Conservation (phyloP, 163 green algal species). For the Scenedesmus sp. region DNA sequence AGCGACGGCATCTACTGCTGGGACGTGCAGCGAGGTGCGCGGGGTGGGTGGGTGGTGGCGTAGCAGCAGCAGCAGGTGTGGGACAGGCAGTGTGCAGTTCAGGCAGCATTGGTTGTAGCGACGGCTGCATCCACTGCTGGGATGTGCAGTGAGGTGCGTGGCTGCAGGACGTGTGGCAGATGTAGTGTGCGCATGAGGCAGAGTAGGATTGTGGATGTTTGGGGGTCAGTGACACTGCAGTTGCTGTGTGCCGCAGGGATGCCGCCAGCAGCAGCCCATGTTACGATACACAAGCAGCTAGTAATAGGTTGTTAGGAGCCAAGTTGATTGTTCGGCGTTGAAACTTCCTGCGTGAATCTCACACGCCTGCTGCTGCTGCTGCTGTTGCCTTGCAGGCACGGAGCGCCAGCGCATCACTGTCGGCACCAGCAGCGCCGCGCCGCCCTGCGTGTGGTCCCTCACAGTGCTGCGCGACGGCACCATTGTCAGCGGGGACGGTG, state of each 20-base stretch:
- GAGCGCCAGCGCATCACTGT: slow-evolving; percentile 90
- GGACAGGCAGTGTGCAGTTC: not conserved
- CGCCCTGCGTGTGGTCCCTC: slow-evolving; percentile 90
- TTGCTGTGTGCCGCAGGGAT: too few species aligned
- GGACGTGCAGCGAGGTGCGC: slow-evolving; percentile 64
- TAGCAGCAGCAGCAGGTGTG: not conserved
- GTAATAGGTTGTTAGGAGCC: not conserved
- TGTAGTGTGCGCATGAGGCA: too few species aligned
- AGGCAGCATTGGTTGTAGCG: not conserved
- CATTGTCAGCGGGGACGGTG: slow-evolving; percentile 89
- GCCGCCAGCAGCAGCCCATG: too few species aligned
- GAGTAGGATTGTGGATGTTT: too few species aligned
- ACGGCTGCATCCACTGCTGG: not conserved
- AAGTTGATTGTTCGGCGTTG: too few species aligned
- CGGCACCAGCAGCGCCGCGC: slow-evolving; percentile 53
- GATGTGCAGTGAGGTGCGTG: too few species aligned
- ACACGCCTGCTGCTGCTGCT: not conserved
- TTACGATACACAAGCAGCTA: not conserved
- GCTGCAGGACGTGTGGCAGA: too few species aligned
- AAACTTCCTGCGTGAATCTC: too few species aligned
- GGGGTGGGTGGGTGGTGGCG: not conserved
- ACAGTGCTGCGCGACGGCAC: slow-evolving; percentile 88
- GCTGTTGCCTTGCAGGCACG: slow-evolving; percentile 48
- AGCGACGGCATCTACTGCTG: slow-evolving; percentile 84
- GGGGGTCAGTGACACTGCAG: too few species aligned